Evolutionary conservation across 1,284 basidiomycete species (phyloP).

Genomic region (Leccinum subfulvum): DNA sequence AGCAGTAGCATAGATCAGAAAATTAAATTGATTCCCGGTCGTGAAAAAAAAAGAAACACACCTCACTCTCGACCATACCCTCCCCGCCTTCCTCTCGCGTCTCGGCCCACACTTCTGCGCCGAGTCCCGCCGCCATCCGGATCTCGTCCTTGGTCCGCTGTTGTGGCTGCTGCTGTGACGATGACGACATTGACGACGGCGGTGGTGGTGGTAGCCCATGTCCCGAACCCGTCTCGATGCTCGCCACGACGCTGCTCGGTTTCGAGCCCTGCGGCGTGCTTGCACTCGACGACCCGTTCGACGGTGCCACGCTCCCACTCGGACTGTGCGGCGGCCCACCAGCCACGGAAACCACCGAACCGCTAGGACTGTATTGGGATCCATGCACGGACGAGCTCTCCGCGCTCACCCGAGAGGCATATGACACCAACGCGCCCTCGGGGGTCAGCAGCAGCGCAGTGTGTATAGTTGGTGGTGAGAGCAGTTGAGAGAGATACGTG

Average conservation of each 20-base stretch:
- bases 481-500: conserved; percentile 28
- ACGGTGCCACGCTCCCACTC: conserved; percentile 19
- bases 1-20: conserved; percentile 2
- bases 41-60: conserved; percentile 26
- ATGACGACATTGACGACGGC: not conserved
- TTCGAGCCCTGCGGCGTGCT: conserved; percentile 39
- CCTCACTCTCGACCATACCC: conserved; percentile 75
- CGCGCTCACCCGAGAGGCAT: conserved; percentile 24
- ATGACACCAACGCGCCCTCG: conserved; percentile 35
- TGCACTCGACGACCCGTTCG: conserved; percentile 11
- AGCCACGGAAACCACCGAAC: conserved; percentile 9
- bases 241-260: conserved; percentile 13
- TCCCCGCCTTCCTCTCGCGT: conserved; percentile 43
- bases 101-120: conserved; percentile 74
- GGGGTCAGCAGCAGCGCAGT: conserved; percentile 32
- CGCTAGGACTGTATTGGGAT: conserved; percentile 12
- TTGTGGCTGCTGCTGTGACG: conserved; percentile 19
- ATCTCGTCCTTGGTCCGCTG: conserved; percentile 67
- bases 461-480: conserved; percentile 32
- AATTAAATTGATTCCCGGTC: not conserved
- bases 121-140: conserved; percentile 66
- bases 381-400: conserved; percentile 8
- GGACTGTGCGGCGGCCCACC: conserved; percentile 10
- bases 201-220: not conserved
- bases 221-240: conserved; percentile 10